Percentiles rank a stretch among this genome's conserved stretches.
These are phyloP conservation scores for Kalaharituber pfeilii DNA, from an alignment of 2,329 filamentous ascomycete species.

Conservation along the genomic window DNA sequence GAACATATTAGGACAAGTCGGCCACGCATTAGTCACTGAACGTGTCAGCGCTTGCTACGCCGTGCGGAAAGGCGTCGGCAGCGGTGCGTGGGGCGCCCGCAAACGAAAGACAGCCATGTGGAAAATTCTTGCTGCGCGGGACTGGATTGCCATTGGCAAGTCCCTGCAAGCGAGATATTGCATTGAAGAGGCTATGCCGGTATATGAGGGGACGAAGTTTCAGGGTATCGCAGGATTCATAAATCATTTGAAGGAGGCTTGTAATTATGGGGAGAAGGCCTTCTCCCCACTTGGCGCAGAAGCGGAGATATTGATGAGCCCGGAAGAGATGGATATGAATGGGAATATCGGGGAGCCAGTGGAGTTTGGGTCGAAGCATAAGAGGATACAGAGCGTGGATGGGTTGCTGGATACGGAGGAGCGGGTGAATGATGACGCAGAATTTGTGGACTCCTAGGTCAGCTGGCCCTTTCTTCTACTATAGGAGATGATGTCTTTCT, in stretches of 20 bases:
- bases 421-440: neutral
- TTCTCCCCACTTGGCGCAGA: neutral
- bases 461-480: too few relatives aligned
- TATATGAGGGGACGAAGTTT: conserved; percentile 20
- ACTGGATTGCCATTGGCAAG: conserved; percentile 64
- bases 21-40: conserved; percentile 70
- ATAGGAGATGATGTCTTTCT: too few relatives aligned
- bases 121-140: conserved; percentile 65
- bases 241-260: conserved; percentile 8
- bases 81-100: conserved; percentile 50
- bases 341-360: neutral
- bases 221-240: conserved; percentile 20
- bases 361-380: neutral
- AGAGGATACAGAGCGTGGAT: neutral
- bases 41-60: conserved; percentile 71
- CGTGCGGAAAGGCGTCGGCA: conserved; percentile 39
- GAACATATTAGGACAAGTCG: conserved; percentile 45
- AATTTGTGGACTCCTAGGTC: neutral
- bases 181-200: conserved; percentile 39
- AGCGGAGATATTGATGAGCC: neutral
- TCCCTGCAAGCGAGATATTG: conserved; percentile 61
- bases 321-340: neutral
- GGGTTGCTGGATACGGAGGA: neutral
- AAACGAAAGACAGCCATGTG: conserved; percentile 77
- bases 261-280: neutral